Base-by-base conservation (phyloP, 2,329 filamentous ascomycete species). In the Ophiostoma sp. region DNA sequence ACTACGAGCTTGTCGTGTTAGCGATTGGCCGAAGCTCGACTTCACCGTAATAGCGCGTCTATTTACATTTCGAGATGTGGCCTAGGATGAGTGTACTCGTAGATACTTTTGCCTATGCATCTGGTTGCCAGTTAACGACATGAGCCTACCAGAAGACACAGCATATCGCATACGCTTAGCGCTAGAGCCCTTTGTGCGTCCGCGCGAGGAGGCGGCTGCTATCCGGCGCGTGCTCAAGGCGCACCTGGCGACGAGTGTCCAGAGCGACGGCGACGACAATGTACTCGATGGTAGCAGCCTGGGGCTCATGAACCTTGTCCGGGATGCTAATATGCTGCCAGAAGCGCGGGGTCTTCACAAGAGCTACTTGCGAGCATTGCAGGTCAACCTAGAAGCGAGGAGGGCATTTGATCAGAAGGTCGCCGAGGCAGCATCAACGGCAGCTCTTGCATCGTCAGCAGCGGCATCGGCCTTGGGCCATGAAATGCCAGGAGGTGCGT, bases 201-300 rank as follows among this genome's bases (percentile, higher is more conserved):
- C 84, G 36, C 82, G 86, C 35, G 85, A 88, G 71, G 85, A 89
- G 73, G 81, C 83, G 67, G 80, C 83, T 48, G 84, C 84, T 66
- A 85, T 89, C 70, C 82, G 85, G 72, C 84, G 83, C 67, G 79
- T 87, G 39, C 76, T 88, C 65, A 82, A 85, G 60, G 80, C 84
- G 27, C 82, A 88, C 73, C 78, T 90, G 4, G 82, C 81, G 36
- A 80, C 83, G 31, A 82, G 80, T 73, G 75, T 84, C 23, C 78
- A 81, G 20, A 78, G 81, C 72, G 80, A 72, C 23, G 67, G 41
- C 33, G 54, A 35, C 39, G 65, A 52, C 15, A 67, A 67, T 1
- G 66, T 68, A 15, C 54, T 72, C n/a, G 68, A 69, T 36, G 69
- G 68, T 10, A 57, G 73, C 41, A 72, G 65, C 67, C 76, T 87